phyloP scores from a whole-genome alignment of 2,329 filamentous ascomycete species.

The Trichoderma cornu-damae region DNA sequence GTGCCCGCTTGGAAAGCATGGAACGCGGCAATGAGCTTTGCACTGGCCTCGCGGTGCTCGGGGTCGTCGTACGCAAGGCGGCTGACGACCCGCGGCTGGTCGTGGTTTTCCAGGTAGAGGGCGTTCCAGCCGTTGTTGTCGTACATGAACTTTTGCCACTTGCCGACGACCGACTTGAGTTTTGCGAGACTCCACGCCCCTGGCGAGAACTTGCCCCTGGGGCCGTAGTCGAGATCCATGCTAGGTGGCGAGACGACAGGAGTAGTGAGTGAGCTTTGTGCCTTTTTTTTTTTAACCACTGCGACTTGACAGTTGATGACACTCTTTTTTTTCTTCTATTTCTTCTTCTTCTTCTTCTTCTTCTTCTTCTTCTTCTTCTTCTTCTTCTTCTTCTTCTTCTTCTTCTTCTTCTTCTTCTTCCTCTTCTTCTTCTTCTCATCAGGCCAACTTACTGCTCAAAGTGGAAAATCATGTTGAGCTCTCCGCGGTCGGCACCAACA shows the following conservation, averaged over 20 bases:
- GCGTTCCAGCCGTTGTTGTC: conserved; percentile 59
- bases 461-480: conserved; percentile 69
- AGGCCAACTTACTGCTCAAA: conserved; percentile 52
- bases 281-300: no score
- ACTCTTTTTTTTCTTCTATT: background rate
- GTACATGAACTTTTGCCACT: conserved; percentile 57
- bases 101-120: conserved; percentile 62
- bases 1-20: conserved; percentile 56
- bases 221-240: conserved; percentile 46
- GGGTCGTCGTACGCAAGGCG: conserved; percentile 49
- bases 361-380: background rate
- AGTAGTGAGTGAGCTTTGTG: background rate
- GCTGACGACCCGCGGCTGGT: conserved; percentile 56
- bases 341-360: background rate
- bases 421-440: background rate
- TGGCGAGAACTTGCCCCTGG: conserved; percentile 40
- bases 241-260: no score
- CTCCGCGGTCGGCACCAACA: conserved; percentile 51
- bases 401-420: background rate
- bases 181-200: conserved; percentile 44
- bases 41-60: conserved; percentile 44
- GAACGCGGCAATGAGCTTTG: conserved; percentile 57
- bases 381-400: background rate
- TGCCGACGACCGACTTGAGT: conserved; percentile 49
- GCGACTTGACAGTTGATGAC: background rate